Conservation (phyloP, 2,329 filamentous ascomycete genomes). For the Colletotrichum graminicola region DNA sequence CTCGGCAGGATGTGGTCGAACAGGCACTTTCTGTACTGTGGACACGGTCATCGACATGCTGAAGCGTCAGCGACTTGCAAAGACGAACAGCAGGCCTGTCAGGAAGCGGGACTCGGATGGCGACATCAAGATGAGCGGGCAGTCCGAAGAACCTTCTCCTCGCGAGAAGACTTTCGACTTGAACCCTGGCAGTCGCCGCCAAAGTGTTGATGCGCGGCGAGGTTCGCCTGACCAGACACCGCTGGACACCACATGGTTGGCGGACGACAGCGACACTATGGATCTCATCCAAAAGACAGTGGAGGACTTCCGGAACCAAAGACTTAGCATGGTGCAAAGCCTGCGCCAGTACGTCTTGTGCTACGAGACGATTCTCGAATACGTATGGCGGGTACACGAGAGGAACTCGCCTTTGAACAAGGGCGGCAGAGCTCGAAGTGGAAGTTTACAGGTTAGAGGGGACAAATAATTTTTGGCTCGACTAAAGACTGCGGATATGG, state of each 20-base stretch:
- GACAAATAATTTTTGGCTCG: slow-evolving; percentile 30
- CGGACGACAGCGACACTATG: slow-evolving; percentile 74
- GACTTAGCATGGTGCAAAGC: slow-evolving; percentile 97
- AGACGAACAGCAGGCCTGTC: slow-evolving; percentile 45
- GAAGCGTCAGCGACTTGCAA: slow-evolving; percentile 78
- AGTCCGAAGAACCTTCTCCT: slow-evolving; percentile 49
- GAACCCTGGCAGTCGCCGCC: slow-evolving; percentile 30
- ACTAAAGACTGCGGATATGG: not conserved
- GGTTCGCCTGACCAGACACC: slow-evolving; percentile 35
- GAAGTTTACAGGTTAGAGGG: slow-evolving; percentile 41
- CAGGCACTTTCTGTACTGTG: slow-evolving; percentile 95
- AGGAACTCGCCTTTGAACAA: slow-evolving; percentile 40
- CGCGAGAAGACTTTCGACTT: slow-evolving; percentile 45
- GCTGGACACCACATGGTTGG: slow-evolving; percentile 73
- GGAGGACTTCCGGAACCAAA: slow-evolving; percentile 88
- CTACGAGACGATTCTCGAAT: slow-evolving; percentile 95
- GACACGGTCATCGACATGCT: slow-evolving; percentile 97
- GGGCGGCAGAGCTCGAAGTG: slow-evolving; percentile 43
- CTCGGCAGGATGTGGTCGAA: slow-evolving; percentile 94
- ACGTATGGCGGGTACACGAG: slow-evolving; percentile 71
- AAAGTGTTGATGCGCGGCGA: slow-evolving; percentile 35
- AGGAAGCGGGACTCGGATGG: slow-evolving; percentile 54
- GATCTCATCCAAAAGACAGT: slow-evolving; percentile 91
- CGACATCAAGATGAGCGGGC: slow-evolving; percentile 60
- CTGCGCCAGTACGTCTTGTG: slow-evolving; percentile 94